A percentile compares a stretch with the other conserved stretches of the same genome.
Conservation (phyloP, 2,329 filamentous ascomycete genomes). For the Neopestalotiopsis clavispora region DNA sequence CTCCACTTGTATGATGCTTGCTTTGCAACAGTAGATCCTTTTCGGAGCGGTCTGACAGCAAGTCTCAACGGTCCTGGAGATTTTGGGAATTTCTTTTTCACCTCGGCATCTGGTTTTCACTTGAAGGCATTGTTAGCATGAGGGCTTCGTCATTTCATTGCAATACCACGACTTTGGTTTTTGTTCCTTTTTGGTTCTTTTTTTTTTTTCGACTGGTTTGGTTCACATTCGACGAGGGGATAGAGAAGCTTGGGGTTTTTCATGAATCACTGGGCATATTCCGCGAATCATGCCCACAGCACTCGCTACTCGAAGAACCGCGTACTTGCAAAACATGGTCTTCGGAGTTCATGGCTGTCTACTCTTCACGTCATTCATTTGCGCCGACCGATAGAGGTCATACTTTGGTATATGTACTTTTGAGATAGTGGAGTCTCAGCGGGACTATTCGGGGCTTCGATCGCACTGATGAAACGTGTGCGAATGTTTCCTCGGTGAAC, state of each 20-base stretch:
- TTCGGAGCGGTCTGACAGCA: slow-evolving; percentile 13
- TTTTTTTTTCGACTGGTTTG: slow-evolving; percentile 1
- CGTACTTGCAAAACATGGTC: not conserved
- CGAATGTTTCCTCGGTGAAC: slow-evolving; percentile 6
- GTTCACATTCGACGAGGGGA: slow-evolving; percentile 16
- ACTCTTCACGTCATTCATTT: slow-evolving; percentile 22
- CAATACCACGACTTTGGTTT: slow-evolving; percentile 18
- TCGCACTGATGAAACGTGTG: slow-evolving; percentile 20
- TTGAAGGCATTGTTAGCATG: slow-evolving; percentile 14
- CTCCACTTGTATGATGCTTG: slow-evolving; percentile 32
- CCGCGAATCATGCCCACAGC: not conserved
- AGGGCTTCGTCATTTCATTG: slow-evolving; percentile 2
- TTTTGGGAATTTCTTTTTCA: slow-evolving; percentile 6
- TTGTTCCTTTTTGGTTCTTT: not conserved
- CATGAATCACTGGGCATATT: slow-evolving; percentile 8
- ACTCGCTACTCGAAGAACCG: not conserved
- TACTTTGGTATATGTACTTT: not conserved
- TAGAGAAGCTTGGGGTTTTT: slow-evolving; percentile 16
- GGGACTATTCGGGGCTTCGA: slow-evolving; percentile 8
- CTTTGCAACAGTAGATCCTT: slow-evolving; percentile 35
- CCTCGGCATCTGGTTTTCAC: slow-evolving; percentile 8
- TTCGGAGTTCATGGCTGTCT: slow-evolving; percentile 14
- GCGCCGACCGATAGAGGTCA: slow-evolving; percentile 13
- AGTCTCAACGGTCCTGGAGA: not conserved
- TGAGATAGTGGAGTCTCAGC: slow-evolving; percentile 1